Conservation (phyloP, 2,329 filamentous ascomycete species). For the Trichoderma sp. region DNA sequence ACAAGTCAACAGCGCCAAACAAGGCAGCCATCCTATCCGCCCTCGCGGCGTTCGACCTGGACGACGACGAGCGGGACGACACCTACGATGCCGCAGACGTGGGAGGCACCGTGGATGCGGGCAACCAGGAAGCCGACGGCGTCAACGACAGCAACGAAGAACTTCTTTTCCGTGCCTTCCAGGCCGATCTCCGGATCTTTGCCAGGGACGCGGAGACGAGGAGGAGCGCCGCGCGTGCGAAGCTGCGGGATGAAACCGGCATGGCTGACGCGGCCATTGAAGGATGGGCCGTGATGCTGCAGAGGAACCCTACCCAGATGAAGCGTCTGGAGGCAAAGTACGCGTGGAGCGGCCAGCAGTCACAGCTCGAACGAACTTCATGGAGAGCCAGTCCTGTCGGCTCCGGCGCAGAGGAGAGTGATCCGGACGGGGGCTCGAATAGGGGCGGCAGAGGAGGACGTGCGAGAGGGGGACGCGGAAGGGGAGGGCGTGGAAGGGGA, state of each 20-base stretch:
- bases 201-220: constrained; percentile 68
- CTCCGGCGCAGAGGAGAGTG: constrained; percentile 57
- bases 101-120: constrained; percentile 77
- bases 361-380: constrained; percentile 60
- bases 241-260: constrained; percentile 70
- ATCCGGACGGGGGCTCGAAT: constrained; percentile 43
- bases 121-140: constrained; percentile 53
- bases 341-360: constrained; percentile 64
- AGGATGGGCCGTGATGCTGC: constrained; percentile 87
- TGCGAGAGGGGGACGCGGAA: constrained; percentile 34
- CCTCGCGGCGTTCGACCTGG: constrained; percentile 82
- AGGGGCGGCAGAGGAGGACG: constrained; percentile 47
- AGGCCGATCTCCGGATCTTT: constrained; percentile 62
- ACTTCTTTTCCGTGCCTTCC: constrained; percentile 69
- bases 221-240: constrained; percentile 57
- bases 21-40: constrained; percentile 88
- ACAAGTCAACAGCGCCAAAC: constrained; percentile 61
- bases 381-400: constrained; percentile 56
- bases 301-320: constrained; percentile 65
- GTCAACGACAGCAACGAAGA: constrained; percentile 60
- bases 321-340: constrained; percentile 69
- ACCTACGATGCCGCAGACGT: constrained; percentile 93
- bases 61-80: constrained; percentile 95
- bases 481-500: constrained; percentile 45
- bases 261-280: constrained; percentile 95